Evolutionary conservation across 1,139 yeast species (phyloP).

Genomic region (Entelexis paramagnoliae): DNA sequence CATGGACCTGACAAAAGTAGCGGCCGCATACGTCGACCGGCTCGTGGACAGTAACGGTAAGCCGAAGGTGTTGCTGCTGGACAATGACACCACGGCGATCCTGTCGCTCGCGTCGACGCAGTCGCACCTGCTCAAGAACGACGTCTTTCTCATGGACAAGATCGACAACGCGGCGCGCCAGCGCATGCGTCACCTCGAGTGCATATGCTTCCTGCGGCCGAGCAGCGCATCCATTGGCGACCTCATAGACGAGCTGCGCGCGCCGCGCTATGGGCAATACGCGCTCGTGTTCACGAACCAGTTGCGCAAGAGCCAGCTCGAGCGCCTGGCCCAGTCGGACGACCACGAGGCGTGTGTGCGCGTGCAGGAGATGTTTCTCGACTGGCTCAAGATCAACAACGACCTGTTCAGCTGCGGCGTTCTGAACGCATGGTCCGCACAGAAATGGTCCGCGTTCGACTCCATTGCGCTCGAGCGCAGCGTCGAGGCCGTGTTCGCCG

Average conservation of each 20-base stretch:
- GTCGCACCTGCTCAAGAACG: constrained; percentile 68
- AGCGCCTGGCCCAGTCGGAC: constrained; percentile 81
- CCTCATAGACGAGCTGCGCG: constrained; percentile 54
- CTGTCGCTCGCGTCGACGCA: constrained; percentile 84
- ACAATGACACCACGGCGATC: constrained; percentile 65
- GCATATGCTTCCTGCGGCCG: constrained; percentile 74
- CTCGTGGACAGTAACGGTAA: constrained; percentile 21
- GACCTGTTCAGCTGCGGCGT: constrained; percentile 45
- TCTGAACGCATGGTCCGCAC: constrained; percentile 1
- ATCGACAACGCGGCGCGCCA: constrained; percentile 56
- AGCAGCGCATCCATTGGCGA: constrained; percentile 50
- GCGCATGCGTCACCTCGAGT: constrained; percentile 70
- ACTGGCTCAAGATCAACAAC: constrained; percentile 61
- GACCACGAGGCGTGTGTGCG: constrained; percentile 67
- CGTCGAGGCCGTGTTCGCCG: constrained; percentile 48
- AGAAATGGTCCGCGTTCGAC: constrained; percentile 18
- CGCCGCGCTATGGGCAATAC: constrained; percentile 72
- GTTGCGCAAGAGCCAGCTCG: constrained; percentile 64
- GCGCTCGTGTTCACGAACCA: constrained; percentile 68
- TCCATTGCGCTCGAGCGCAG: constrained; percentile 36
- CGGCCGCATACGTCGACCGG: constrained; percentile 23
- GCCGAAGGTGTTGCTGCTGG: constrained; percentile 50
- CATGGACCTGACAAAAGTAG: constrained; percentile 15
- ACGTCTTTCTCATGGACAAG: constrained; percentile 65
- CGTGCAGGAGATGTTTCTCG: constrained; percentile 77